Percentiles rank a stretch among this genome's conserved stretches.
Evolutionary conservation across 306 rosid species (phyloP).

Genomic region (Quillaja saponaria): DNA sequence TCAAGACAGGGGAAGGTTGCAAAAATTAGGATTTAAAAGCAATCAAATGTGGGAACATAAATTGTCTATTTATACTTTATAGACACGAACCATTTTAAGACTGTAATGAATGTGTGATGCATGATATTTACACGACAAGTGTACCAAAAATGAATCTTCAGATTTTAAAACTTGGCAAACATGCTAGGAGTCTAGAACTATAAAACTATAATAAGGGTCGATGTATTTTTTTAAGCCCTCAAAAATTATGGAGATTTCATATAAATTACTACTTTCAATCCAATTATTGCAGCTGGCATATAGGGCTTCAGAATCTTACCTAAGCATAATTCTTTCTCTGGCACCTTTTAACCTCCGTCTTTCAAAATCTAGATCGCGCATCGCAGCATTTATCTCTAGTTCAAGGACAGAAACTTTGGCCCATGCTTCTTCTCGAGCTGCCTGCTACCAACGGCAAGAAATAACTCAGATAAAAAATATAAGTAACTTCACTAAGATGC

Average conservation of each 20-base stretch:
- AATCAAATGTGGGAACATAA: no score
- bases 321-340: slow-evolving; percentile 90
- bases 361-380: slow-evolving; percentile 88
- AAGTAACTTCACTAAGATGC: slow-evolving; percentile 20
- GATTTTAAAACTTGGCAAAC: neutral
- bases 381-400: slow-evolving; percentile 84
- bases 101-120: neutral
- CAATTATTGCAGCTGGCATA: neutral
- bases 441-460: slow-evolving; percentile 86
- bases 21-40: no score
- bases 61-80: no score
- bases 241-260: no score
- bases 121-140: neutral
- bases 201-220: no score
- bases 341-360: slow-evolving; percentile 83
- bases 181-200: no score
- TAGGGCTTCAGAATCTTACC: slow-evolving; percentile 42
- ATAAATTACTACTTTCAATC: neutral
- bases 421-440: slow-evolving; percentile 99
- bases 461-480: slow-evolving; percentile 40
- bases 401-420: slow-evolving; percentile 89
- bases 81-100: no score
- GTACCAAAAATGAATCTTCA: neutral
- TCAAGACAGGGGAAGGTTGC: no score
- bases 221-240: no score